These are phyloP conservation scores for Clonostachys byssicola DNA, from an alignment of 2,329 filamentous ascomycete species.

Conservation along the genomic window DNA sequence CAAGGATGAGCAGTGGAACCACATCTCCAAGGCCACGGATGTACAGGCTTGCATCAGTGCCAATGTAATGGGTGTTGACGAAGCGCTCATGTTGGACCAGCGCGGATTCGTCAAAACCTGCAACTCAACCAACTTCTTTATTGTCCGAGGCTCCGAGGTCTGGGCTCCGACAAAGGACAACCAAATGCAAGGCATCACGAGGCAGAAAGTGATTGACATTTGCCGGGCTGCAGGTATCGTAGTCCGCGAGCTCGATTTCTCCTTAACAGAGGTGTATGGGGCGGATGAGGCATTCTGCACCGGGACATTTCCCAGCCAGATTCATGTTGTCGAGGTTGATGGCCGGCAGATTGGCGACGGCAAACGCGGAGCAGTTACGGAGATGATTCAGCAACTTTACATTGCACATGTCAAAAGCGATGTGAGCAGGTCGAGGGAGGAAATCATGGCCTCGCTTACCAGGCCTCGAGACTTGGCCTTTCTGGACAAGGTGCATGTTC, in stretches of 20 bases:
- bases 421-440: conserved; percentile 10
- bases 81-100: conserved; percentile 20
- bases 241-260: conserved; percentile 18
- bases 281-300: conserved; percentile 22
- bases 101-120: conserved; percentile 21
- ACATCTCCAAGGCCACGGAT: conserved; percentile 22
- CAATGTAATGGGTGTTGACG: conserved; percentile 20
- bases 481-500: background rate
- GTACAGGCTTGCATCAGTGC: conserved; percentile 20
- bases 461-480: conserved; percentile 13
- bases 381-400: conserved; percentile 14
- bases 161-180: conserved; percentile 22
- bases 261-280: conserved; percentile 19
- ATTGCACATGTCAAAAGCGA: conserved; percentile 11
- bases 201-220: conserved; percentile 20
- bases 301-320: conserved; percentile 18
- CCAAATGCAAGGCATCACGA: conserved; percentile 22
- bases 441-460: conserved; percentile 12
- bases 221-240: conserved; percentile 15
- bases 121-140: conserved; percentile 24
- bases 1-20: conserved; percentile 23
- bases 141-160: conserved; percentile 20
- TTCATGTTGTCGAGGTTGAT: conserved; percentile 16
- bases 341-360: conserved; percentile 13
- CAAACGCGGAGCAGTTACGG: conserved; percentile 11